A percentile compares a stretch with the other conserved stretches of the same genome.
Evolutionary conservation across 2,329 filamentous ascomycete species (phyloP).

Genomic region (Arthroderma sp.): DNA sequence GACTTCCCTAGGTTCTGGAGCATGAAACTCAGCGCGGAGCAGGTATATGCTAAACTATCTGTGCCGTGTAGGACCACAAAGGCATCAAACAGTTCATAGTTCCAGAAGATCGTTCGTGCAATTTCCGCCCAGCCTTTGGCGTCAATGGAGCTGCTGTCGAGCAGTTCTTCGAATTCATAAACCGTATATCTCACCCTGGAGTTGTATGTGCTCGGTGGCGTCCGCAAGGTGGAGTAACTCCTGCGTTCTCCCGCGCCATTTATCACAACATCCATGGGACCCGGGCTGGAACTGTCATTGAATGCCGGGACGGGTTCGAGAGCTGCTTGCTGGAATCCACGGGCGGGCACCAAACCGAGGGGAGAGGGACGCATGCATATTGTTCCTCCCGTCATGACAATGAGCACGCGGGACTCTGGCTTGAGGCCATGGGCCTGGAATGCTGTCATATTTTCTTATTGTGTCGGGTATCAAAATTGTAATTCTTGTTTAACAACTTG

Average conservation of each 20-base stretch:
- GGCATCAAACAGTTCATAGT: conserved; percentile 79
- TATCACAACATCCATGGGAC: conserved; percentile 42
- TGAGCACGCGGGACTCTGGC: conserved; percentile 65
- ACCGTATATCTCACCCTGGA: conserved; percentile 73
- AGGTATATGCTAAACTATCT: conserved; percentile 78
- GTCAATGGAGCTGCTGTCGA: conserved; percentile 84
- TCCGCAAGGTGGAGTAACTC: conserved; percentile 57
- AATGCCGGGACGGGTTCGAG: conserved; percentile 73
- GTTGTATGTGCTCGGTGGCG: conserved; percentile 66
- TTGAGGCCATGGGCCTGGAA: conserved; percentile 4
- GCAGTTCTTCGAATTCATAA: conserved; percentile 68
- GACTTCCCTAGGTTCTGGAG: conserved; percentile 81
- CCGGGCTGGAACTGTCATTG: conserved; percentile 57
- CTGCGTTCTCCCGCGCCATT: conserved; percentile 36
- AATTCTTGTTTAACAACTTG: too few relatives aligned
- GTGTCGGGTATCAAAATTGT: too few relatives aligned
- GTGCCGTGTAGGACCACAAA: conserved; percentile 88
- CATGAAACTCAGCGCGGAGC: conserved; percentile 87
- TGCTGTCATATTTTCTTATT: too few relatives aligned
- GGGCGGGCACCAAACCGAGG: conserved; percentile 66
- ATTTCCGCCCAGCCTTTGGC: conserved; percentile 78
- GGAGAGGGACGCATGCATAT: conserved; percentile 83
- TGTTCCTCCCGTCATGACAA: conserved; percentile 71
- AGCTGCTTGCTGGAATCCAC: conserved; percentile 67
- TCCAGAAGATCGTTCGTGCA: conserved; percentile 62